Evolutionary conservation across 2,329 filamentous ascomycete genomes (phyloP).

Genomic region (Juglanconis sp.): DNA sequence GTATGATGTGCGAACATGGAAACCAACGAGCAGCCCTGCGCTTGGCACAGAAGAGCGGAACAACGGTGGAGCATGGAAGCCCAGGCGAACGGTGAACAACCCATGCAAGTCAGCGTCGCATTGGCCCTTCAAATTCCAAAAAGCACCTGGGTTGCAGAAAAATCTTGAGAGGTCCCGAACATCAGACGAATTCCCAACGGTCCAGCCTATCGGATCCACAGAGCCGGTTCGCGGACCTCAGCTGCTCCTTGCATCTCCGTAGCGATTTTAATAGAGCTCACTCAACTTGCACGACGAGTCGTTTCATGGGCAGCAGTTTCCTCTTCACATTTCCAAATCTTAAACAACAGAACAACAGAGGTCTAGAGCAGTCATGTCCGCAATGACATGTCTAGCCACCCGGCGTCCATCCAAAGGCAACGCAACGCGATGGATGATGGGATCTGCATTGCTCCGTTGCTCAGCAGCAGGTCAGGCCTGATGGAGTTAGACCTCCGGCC

Average conservation of each 20-base stretch:
- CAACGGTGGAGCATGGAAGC: background rate
- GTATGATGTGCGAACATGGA: background rate
- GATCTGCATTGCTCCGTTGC: background rate
- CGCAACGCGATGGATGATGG: background rate
- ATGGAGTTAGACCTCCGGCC: slow-evolving; percentile 13
- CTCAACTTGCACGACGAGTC: background rate
- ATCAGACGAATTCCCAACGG: slow-evolving; percentile 9
- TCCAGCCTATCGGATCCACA: slow-evolving; percentile 7
- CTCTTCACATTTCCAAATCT: background rate
- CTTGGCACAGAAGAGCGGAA: background rate
- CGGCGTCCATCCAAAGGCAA: background rate
- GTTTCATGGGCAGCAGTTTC: background rate
- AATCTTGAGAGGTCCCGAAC: slow-evolving; percentile 1
- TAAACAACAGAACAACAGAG: background rate
- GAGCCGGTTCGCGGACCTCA: background rate
- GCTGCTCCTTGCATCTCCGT: slow-evolving; percentile 4
- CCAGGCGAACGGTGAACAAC: slow-evolving; percentile 12
- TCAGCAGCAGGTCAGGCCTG: slow-evolving; percentile 1
- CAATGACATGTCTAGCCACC: background rate
- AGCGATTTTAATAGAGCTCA: background rate
- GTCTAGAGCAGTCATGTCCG: background rate
- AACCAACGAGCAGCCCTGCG: slow-evolving; percentile 1
- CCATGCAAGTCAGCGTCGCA: slow-evolving; percentile 15
- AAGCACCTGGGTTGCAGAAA: slow-evolving; percentile 8
- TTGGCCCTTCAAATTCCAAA: slow-evolving; percentile 2